phyloP scores from a whole-genome alignment of 352 stramenopile genomes.

The Pythium dissotocum region DNA sequence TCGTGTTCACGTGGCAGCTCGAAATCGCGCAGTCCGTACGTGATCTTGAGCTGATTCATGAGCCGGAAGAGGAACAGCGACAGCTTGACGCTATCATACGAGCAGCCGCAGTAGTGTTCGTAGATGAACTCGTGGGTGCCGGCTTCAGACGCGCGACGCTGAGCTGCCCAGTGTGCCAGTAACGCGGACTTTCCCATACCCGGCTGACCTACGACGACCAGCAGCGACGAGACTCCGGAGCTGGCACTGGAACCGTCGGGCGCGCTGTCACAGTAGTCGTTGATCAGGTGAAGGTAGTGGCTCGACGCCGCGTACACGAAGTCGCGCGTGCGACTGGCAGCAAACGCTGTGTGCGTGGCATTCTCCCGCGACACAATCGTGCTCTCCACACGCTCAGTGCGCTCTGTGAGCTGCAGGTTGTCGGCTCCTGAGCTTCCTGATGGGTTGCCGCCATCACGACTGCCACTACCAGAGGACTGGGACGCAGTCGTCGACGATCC shows the following conservation, averaged over 20 bases:
- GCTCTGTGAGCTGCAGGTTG: conserved; percentile 21
- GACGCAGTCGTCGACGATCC: conserved; percentile 7
- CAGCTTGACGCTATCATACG: conserved; percentile 83
- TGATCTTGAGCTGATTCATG: conserved; percentile 78
- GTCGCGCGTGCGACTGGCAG: conserved; percentile 67
- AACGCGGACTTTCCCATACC: conserved; percentile 80
- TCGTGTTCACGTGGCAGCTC: conserved; percentile 78
- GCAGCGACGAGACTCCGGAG: conserved; percentile 35
- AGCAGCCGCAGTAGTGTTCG: conserved; percentile 79
- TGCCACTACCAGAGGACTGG: not conserved
- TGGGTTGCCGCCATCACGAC: conserved; percentile 1
- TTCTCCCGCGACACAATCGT: conserved; percentile 73
- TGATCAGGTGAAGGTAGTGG: conserved; percentile 67
- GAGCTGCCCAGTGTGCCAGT: conserved; percentile 68
- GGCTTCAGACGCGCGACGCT: conserved; percentile 37
- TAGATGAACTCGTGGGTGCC: conserved; percentile 67
- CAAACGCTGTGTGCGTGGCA: conserved; percentile 70
- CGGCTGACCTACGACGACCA: conserved; percentile 63
- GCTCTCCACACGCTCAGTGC: conserved; percentile 52
- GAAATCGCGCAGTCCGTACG: conserved; percentile 74
- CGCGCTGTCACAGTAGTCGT: conserved; percentile 67
- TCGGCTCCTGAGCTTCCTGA: conserved; percentile 28
- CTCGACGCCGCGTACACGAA: conserved; percentile 63
- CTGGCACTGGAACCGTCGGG: conserved; percentile 12
- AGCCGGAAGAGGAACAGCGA: conserved; percentile 82